A percentile compares a stretch with the other conserved stretches of the same genome.
These are phyloP conservation scores for Lagerstroemia speciosa DNA, from an alignment of 345 rosid genomes.

Conservation along the genomic window DNA sequence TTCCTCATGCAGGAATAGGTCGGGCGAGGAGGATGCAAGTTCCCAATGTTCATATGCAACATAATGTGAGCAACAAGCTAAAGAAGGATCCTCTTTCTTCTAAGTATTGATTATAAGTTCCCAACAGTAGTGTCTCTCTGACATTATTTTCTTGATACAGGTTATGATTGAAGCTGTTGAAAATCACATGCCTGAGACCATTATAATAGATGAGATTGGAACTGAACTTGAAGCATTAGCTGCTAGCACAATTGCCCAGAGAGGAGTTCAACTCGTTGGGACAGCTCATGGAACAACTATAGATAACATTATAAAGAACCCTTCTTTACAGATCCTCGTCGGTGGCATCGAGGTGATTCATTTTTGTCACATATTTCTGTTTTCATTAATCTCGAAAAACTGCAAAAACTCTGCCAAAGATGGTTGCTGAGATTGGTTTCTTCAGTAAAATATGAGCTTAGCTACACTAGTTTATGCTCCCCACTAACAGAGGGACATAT, in stretches of 20 bases:
- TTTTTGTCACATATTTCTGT: neutral
- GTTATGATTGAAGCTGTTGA: constrained; percentile 99
- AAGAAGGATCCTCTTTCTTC: constrained; percentile 1
- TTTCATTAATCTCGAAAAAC: neutral
- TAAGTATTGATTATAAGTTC: neutral
- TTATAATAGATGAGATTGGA: constrained; percentile 91
- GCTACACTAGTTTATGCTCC: neutral
- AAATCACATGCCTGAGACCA: constrained; percentile 95
- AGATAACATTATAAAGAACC: constrained; percentile 84
- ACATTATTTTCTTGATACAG: constrained; percentile 20
- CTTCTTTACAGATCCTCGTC: constrained; percentile 77
- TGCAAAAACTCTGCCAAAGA: neutral
- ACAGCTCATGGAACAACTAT: constrained; percentile 95
- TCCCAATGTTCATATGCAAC: constrained; percentile 85
- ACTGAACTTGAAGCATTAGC: constrained; percentile 97
- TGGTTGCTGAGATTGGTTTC: neutral
- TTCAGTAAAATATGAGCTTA: neutral
- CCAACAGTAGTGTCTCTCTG: neutral
- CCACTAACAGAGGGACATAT: neutral
- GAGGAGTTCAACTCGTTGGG: constrained; percentile 95
- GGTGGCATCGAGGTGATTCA: constrained; percentile 84
- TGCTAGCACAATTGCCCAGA: constrained; percentile 93
- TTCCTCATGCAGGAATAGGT: constrained; percentile 71
- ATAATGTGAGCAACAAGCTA: constrained; percentile 44
- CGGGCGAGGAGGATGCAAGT: constrained; percentile 98